Base-by-base conservation (phyloP, 2,329 filamentous ascomycete species). In the Aspergillus sp. region DNA sequence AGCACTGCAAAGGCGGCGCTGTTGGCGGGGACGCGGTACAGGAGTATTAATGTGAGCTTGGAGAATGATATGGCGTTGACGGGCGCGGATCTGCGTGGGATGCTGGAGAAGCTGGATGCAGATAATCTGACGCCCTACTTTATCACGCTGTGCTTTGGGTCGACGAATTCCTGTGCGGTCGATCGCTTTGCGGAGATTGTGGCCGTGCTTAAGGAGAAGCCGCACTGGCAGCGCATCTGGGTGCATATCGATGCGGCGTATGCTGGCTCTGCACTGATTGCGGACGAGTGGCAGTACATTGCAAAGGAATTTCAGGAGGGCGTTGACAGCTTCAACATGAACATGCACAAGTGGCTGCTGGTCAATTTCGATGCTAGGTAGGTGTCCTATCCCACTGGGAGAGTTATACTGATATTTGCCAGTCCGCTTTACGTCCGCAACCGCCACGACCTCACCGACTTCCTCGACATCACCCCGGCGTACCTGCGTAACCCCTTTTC, bases 291-390 rank as follows among this genome's bases (percentile, higher is more conserved):
- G 75, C 89, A 91, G 62, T 82, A 88, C 64, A 81, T 91, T 50
- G 81, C 87, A 1, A 70, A 79, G 20, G 77, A 85, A 8, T 82
- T 93, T 51, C 70, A 70, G 0, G 77, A 80, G 1, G 77, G 80
- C 20, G 92, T 96, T 71, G 90, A 96, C 79, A 92, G 88, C 63
- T 96, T 96, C 82, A 88, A 96, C 76, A 86, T 93, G 79, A 98
- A 97, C 80, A 89, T 96, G 84, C 93, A 97, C 82, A 98, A 98
- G 79, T 97, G 93, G 93, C 82, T 97, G 48, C 86, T 97, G 17
- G 92, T 91, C 57, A 96, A 96, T 75, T 97, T 97, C 68, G 93
- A 98, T 69, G 84, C 84, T 4, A 79, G 76, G 77, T 79, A 68
- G 30, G 64, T 54, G 7, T 33, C 42, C 33, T 7, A n/a, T 1